These are phyloP conservation scores for Colletotrichum gigasporum DNA, from an alignment of 2,329 filamentous ascomycete genomes.

Conservation along the genomic window DNA sequence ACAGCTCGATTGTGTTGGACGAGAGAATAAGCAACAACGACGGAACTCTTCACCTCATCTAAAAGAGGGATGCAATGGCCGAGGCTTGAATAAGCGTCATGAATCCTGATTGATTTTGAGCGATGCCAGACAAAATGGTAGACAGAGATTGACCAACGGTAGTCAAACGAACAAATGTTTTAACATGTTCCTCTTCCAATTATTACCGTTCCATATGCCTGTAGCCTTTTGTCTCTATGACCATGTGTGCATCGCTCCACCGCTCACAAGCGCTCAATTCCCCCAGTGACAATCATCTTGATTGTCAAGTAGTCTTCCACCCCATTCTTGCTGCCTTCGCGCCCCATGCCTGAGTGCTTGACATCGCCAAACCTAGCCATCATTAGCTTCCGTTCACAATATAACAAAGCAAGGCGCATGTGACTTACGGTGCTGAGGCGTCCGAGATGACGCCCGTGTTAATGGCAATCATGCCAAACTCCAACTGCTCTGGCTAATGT, in stretches of 20 bases:
- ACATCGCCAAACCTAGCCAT: slow-evolving; percentile 29
- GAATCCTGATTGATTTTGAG: slow-evolving; percentile 1
- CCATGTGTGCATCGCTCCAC: not conserved
- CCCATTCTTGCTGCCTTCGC: slow-evolving; percentile 33
- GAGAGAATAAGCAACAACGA: slow-evolving; percentile 46
- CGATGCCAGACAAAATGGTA: not conserved
- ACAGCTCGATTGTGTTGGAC: slow-evolving; percentile 43
- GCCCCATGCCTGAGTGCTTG: slow-evolving; percentile 31
- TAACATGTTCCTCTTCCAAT: too few species aligned
- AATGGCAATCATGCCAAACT: slow-evolving; percentile 74
- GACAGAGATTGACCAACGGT: not conserved
- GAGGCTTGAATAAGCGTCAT: not conserved
- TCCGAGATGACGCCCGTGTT: slow-evolving; percentile 59
- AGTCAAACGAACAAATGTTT: too few species aligned
- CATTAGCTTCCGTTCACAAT: not conserved
- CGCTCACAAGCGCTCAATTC: slow-evolving; percentile 28
- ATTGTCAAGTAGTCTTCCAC: slow-evolving; percentile 64
- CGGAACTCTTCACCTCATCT: slow-evolving; percentile 34
- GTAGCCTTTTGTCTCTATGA: too few species aligned
- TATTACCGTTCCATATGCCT: too few species aligned
- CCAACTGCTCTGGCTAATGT: slow-evolving; percentile 61
- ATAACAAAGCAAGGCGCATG: not conserved
- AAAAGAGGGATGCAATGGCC: not conserved
- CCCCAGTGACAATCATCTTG: slow-evolving; percentile 61
- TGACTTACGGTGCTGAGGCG: slow-evolving; percentile 40